A percentile compares a stretch with the other conserved stretches of the same genome.
These are phyloP conservation scores for Tetracladium setigerum DNA, from an alignment of 495 filamentous ascomycete genomes.

Conservation along the genomic window DNA sequence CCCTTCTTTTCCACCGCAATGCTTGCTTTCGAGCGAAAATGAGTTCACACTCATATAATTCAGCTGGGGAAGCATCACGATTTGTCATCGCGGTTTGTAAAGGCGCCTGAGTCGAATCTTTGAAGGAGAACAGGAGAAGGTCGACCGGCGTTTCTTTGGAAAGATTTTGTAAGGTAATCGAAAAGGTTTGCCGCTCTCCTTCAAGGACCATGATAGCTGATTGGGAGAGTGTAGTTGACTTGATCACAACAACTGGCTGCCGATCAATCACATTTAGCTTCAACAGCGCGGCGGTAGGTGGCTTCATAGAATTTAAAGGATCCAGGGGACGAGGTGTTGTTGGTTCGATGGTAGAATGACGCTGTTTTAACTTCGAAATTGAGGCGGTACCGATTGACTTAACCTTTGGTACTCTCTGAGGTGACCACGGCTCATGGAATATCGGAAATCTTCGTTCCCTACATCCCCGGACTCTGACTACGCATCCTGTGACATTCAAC, in stretches of 20 bases:
- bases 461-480: slow-evolving; percentile 74
- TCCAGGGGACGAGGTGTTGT: slow-evolving; percentile 6
- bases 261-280: slow-evolving; percentile 55
- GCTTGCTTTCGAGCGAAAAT: slow-evolving; percentile 69
- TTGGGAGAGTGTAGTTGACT: slow-evolving; percentile 71
- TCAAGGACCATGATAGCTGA: slow-evolving; percentile 87
- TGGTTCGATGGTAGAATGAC: slow-evolving; percentile 22
- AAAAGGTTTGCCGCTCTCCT: slow-evolving; percentile 72
- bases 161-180: slow-evolving; percentile 70
- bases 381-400: slow-evolving; percentile 64
- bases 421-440: slow-evolving; percentile 67
- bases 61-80: slow-evolving; percentile 65
- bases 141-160: slow-evolving; percentile 68
- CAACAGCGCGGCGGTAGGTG: slow-evolving; percentile 25
- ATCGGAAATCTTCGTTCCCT: slow-evolving; percentile 76
- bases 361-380: slow-evolving; percentile 35
- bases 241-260: slow-evolving; percentile 70
- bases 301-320: slow-evolving; percentile 14
- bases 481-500: slow-evolving; percentile 69
- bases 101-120: slow-evolving; percentile 74
- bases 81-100: slow-evolving; percentile 66
- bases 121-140: slow-evolving; percentile 77
- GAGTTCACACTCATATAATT: slow-evolving; percentile 79
- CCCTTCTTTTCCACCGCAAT: slow-evolving; percentile 52
- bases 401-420: slow-evolving; percentile 61